A percentile compares a stretch with the other conserved stretches of the same genome.
phyloP scores from a whole-genome alignment of 2,329 filamentous ascomycete species.

The Acephala macrosclerotiorum region DNA sequence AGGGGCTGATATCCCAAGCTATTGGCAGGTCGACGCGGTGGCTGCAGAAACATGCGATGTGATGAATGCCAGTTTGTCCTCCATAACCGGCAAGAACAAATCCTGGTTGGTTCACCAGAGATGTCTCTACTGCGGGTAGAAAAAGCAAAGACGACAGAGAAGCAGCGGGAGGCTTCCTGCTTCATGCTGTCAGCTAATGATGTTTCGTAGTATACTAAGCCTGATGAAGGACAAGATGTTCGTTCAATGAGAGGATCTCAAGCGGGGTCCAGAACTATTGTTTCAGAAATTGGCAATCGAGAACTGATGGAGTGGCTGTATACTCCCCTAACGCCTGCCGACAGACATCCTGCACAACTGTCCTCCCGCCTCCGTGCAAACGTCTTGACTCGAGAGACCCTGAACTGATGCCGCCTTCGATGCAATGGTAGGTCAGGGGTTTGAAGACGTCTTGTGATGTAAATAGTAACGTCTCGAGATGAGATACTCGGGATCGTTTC shows the following conservation, averaged over 20 bases:
- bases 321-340: slow-evolving; percentile 5
- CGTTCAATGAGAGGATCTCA: not conserved
- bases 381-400: not conserved
- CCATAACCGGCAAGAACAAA: slow-evolving; percentile 1
- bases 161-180: slow-evolving; percentile 4
- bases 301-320: slow-evolving; percentile 5
- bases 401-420: slow-evolving; percentile 1
- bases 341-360: not conserved
- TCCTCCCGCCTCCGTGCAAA: slow-evolving; percentile 17
- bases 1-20: slow-evolving; percentile 13
- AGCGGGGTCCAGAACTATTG: slow-evolving; percentile 6
- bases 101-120: not conserved
- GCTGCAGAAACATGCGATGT: slow-evolving; percentile 20
- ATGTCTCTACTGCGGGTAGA: slow-evolving; percentile 1
- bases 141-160: slow-evolving; percentile 11
- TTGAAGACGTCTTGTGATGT: slow-evolving; percentile 16
- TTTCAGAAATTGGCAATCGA: not conserved
- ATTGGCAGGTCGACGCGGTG: slow-evolving; percentile 4
- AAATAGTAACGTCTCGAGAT: slow-evolving; percentile 3
- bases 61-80: slow-evolving; percentile 16
- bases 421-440: slow-evolving; percentile 12
- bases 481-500: slow-evolving; percentile 1
- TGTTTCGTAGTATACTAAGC: not conserved
- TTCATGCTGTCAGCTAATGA: not conserved
- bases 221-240: not conserved